phyloP scores from a whole-genome alignment of 805 yeast species.

The Saturnispora ahearnii region DNA sequence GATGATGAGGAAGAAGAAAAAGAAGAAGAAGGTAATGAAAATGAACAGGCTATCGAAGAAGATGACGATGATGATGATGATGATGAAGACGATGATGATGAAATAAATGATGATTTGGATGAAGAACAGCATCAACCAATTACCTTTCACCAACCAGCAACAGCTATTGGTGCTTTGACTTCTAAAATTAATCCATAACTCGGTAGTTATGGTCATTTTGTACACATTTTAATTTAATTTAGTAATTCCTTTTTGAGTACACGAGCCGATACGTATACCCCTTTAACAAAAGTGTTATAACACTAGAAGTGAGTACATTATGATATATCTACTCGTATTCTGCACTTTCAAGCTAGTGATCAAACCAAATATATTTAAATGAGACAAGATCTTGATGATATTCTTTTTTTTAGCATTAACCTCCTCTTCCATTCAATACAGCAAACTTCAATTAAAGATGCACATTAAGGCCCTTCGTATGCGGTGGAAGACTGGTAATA shows the following conservation, averaged over 20 bases:
- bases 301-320: too few species aligned
- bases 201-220: neutral
- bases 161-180: neutral
- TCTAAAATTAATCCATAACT: neutral
- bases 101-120: neutral
- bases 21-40: slow-evolving; percentile 24
- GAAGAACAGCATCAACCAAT: neutral
- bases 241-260: neutral
- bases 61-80: slow-evolving; percentile 20
- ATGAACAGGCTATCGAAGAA: slow-evolving; percentile 22
- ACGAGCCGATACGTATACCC: too few species aligned
- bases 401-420: neutral
- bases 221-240: neutral
- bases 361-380: too few species aligned
- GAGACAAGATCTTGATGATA: neutral
- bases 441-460: slow-evolving; percentile 39
- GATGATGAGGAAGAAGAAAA: slow-evolving; percentile 42
- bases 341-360: too few species aligned
- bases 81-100: slow-evolving; percentile 10
- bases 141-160: neutral
- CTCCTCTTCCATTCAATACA: neutral
- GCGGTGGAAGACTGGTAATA: slow-evolving; percentile 89
- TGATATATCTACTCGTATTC: too few species aligned
- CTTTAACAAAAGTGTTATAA: too few species aligned
- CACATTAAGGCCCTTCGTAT: slow-evolving; percentile 74